phyloP scores from a whole-genome alignment of 352 stramenopile species.

The Phytopythium ostracodes region DNA sequence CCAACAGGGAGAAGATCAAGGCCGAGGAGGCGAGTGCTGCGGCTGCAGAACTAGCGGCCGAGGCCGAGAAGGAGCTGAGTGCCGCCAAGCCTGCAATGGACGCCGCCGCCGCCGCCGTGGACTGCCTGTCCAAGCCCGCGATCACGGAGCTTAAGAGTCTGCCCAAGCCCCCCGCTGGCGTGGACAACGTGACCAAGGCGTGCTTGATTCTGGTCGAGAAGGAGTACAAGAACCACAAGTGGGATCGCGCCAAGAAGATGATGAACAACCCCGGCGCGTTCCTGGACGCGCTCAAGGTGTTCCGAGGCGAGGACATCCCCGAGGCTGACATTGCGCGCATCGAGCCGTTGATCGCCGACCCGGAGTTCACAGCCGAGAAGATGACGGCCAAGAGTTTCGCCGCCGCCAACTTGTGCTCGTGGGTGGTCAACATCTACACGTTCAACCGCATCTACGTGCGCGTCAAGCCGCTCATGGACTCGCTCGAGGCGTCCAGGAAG shows the following conservation, averaged over 20 bases:
- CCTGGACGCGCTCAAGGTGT: slow-evolving; percentile 90
- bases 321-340: slow-evolving; percentile 92
- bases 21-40: slow-evolving; percentile 90
- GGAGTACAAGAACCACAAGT: slow-evolving; percentile 98
- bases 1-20: slow-evolving; percentile 92
- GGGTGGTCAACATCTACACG: slow-evolving; percentile 97
- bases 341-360: slow-evolving; percentile 90
- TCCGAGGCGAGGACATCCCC: slow-evolving; percentile 93
- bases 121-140: slow-evolving; percentile 95
- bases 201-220: slow-evolving; percentile 97
- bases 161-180: slow-evolving; percentile 91
- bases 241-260: slow-evolving; percentile 98
- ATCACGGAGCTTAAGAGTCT: slow-evolving; percentile 98
- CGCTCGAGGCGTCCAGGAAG: slow-evolving; percentile 92
- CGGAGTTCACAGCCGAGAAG: slow-evolving; percentile 94
- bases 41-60: slow-evolving; percentile 90
- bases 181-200: slow-evolving; percentile 96
- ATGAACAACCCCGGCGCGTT: slow-evolving; percentile 98
- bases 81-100: slow-evolving; percentile 97
- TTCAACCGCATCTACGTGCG: slow-evolving; percentile 99
- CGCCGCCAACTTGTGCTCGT: slow-evolving; percentile 96
- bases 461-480: slow-evolving; percentile 98
- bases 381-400: slow-evolving; percentile 97
- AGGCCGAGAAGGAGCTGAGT: slow-evolving; percentile 94
- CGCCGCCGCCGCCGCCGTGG: slow-evolving; percentile 91